Percentiles rank a stretch among this genome's conserved stretches.
phyloP scores from a whole-genome alignment of 2,329 filamentous ascomycete species.

The Aspergillus sp. region DNA sequence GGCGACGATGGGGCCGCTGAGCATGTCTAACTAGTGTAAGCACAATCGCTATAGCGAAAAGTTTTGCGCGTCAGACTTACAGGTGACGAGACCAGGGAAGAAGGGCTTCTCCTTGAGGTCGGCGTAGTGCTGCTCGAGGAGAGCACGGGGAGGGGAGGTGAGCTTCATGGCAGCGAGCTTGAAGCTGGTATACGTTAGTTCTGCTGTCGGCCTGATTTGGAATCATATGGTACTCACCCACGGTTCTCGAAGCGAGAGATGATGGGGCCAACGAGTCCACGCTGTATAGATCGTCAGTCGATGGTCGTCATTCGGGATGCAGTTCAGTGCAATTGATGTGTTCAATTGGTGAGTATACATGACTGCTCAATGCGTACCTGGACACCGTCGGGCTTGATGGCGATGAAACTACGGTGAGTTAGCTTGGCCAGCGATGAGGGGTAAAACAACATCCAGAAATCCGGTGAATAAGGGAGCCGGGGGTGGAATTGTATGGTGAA shows the following conservation, averaged over 20 bases:
- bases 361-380: constrained; percentile 66
- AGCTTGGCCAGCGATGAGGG: constrained; percentile 35
- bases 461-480: neutral
- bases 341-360: neutral
- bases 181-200: constrained; percentile 64
- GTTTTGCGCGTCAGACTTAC: constrained; percentile 57
- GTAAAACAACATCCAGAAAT: constrained; percentile 8
- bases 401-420: constrained; percentile 81
- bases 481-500: neutral
- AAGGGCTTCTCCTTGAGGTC: constrained; percentile 94
- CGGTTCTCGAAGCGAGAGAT: constrained; percentile 97
- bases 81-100: constrained; percentile 92
- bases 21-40: constrained; percentile 73
- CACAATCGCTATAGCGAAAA: neutral
- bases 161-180: constrained; percentile 99
- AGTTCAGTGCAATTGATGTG: constrained; percentile 8
- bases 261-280: constrained; percentile 97
- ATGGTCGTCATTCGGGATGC: neutral
- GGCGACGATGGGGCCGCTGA: constrained; percentile 93
- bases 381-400: constrained; percentile 99
- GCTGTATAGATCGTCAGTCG: constrained; percentile 59
- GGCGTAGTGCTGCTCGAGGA: constrained; percentile 97
- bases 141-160: constrained; percentile 81
- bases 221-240: constrained; percentile 62
- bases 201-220: neutral